phyloP scores from a whole-genome alignment of 148 eudicot genomes.

The Rhododendron williamsianum region DNA sequence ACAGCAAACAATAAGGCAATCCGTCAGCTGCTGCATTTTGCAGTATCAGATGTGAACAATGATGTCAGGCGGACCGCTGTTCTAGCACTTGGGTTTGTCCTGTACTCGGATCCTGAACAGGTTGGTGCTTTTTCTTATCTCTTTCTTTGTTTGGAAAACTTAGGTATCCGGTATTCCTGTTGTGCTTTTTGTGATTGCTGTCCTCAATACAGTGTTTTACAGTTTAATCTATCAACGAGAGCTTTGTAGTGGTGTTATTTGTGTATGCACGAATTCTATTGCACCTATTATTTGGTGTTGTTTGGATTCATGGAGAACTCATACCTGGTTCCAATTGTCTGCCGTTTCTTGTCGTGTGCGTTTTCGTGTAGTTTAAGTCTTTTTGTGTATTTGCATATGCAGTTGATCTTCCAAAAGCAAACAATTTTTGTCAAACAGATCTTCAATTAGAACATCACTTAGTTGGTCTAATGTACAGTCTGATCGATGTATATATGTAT shows the following conservation, averaged over 20 bases:
- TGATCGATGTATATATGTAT: background rate
- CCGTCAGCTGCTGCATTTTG: conserved; percentile 95
- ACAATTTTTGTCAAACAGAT: background rate
- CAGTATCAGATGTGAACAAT: conserved; percentile 96
- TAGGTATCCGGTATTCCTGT: background rate
- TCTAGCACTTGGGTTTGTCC: conserved; percentile 93
- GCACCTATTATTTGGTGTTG: background rate
- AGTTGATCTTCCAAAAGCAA: background rate
- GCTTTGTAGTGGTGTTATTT: background rate
- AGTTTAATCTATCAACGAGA: background rate
- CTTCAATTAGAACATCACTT: background rate
- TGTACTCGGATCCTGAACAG: conserved; percentile 97
- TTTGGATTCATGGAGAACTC: background rate
- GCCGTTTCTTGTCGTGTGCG: background rate
- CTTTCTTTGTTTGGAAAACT: background rate
- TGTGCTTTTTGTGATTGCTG: conserved; percentile 1
- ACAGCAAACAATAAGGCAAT: conserved; percentile 97
- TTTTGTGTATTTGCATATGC: background rate
- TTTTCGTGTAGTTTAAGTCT: background rate
- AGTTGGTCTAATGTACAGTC: background rate
- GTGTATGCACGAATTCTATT: background rate
- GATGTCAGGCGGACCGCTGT: conserved; percentile 99
- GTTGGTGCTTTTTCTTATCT: conserved; percentile 32
- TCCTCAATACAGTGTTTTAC: background rate
- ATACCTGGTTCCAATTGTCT: background rate